phyloP scores from a whole-genome alignment of 176 grass and related monocot species.

The Oryza meridionalis region DNA sequence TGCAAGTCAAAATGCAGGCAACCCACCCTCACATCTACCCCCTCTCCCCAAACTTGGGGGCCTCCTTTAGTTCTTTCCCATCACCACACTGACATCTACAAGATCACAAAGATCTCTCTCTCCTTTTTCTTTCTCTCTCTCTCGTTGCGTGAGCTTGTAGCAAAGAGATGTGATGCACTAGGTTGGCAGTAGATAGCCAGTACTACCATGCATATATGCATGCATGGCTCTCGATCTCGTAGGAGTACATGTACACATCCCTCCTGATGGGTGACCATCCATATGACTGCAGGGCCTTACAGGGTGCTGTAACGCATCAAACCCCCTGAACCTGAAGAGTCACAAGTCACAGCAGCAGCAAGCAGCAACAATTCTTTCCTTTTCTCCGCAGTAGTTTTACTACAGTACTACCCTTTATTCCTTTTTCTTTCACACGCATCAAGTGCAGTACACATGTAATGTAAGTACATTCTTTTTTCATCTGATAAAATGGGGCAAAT shows the following conservation, averaged over 20 bases:
- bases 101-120: constrained; percentile 31
- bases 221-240: background rate
- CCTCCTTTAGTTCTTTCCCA: constrained; percentile 36
- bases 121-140: background rate
- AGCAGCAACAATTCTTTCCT: constrained; percentile 17
- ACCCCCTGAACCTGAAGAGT: constrained; percentile 43
- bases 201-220: background rate
- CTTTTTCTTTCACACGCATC: background rate
- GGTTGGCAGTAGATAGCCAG: background rate
- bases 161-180: constrained; percentile 45
- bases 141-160: constrained; percentile 58
- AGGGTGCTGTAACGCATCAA: constrained; percentile 25
- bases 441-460: background rate
- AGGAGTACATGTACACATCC: background rate
- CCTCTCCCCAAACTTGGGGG: constrained; percentile 30
- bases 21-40: constrained; percentile 36
- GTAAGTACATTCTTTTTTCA: too few species aligned
- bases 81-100: constrained; percentile 26
- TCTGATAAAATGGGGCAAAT: too few species aligned
- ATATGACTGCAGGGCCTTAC: constrained; percentile 29
- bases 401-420: constrained; percentile 1
- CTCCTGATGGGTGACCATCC: constrained; percentile 43
- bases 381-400: background rate
- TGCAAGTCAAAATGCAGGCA: constrained; percentile 56
- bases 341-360: constrained; percentile 41